Evolutionary conservation across 345 rosid genomes (phyloP).

Genomic region (Aquilaria malaccensis): DNA sequence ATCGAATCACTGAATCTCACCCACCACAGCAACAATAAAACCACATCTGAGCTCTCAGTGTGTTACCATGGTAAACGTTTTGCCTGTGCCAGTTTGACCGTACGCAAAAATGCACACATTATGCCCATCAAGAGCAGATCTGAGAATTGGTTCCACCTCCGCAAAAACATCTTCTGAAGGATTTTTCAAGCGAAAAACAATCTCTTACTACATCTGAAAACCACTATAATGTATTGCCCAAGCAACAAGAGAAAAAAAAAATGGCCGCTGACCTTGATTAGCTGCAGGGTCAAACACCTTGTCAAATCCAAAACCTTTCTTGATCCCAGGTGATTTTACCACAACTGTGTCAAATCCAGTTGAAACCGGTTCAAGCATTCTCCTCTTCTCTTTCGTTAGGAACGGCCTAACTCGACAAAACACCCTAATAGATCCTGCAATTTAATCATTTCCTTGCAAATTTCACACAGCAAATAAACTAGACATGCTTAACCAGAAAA

Average conservation of each 20-base stretch:
- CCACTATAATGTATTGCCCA: neutral
- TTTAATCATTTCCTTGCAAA: conserved; percentile 6
- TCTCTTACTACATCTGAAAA: conserved; percentile 24
- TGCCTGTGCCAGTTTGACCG: conserved; percentile 96
- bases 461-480: neutral
- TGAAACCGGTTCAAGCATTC: conserved; percentile 38
- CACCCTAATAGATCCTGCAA: conserved; percentile 78
- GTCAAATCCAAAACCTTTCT: conserved; percentile 56
- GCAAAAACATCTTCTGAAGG: conserved; percentile 66
- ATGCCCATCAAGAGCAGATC: conserved; percentile 92
- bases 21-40: conserved; percentile 3
- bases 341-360: conserved; percentile 36
- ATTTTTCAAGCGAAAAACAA: conserved; percentile 34
- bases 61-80: conserved; percentile 88
- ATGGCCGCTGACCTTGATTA: conserved; percentile 59
- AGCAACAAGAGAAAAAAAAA: conserved; percentile 8
- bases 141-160: conserved; percentile 74
- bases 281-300: conserved; percentile 57
- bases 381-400: conserved; percentile 34
- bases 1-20: neutral
- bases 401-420: conserved; percentile 78
- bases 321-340: conserved; percentile 47
- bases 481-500: neutral
- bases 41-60: neutral
- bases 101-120: conserved; percentile 86